phyloP scores from a whole-genome alignment of 148 eudicot species.

The Drosera capensis region DNA sequence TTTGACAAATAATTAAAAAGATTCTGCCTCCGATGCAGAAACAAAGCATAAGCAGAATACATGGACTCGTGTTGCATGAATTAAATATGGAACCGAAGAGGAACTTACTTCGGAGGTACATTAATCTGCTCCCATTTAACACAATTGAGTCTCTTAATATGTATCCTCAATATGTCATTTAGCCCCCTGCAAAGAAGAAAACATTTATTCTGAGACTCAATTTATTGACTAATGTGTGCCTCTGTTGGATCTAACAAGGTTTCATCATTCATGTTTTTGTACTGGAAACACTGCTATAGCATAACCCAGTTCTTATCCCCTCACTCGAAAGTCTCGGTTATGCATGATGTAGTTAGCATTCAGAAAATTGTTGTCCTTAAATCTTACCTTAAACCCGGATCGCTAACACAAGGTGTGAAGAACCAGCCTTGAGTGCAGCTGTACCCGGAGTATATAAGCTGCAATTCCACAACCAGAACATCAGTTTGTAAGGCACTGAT shows the following conservation, averaged over 20 bases:
- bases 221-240: too few species aligned
- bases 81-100: background rate
- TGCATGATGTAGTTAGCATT: too few species aligned
- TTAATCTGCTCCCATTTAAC: slow-evolving; percentile 49
- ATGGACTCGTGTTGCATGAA: background rate
- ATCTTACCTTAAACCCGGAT: slow-evolving; percentile 76
- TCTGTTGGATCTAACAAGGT: too few species aligned
- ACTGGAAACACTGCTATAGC: too few species aligned
- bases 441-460: slow-evolving; percentile 88
- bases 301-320: too few species aligned
- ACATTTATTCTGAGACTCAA: too few species aligned
- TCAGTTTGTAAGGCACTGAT: too few species aligned
- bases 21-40: background rate
- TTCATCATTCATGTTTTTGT: too few species aligned
- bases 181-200: slow-evolving; percentile 34
- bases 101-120: slow-evolving; percentile 44
- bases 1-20: background rate
- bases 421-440: slow-evolving; percentile 94
- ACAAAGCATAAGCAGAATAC: background rate
- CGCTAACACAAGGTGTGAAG: slow-evolving; percentile 68
- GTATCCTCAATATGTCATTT: slow-evolving; percentile 43
- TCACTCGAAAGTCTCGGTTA: too few species aligned
- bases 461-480: too few species aligned
- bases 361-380: too few species aligned
- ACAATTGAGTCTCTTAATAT: slow-evolving; percentile 37